A percentile compares a stretch with the other conserved stretches of the same genome.
Conservation (phyloP, 768 basidiomycete species). For the Auriscalpium orientale region DNA sequence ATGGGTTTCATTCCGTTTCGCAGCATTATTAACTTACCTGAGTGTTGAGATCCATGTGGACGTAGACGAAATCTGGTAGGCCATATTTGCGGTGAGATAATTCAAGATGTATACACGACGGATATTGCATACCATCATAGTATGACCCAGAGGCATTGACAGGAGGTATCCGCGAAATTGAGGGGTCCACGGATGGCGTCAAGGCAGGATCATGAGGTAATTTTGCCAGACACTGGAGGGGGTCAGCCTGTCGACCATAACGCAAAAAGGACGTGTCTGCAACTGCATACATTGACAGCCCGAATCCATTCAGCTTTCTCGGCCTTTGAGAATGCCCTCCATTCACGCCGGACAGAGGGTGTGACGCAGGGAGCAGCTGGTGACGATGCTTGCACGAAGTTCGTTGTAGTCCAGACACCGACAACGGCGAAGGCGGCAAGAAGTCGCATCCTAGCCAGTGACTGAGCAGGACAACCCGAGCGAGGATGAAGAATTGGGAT, state of each 20-base stretch:
- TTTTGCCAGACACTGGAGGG: constrained; percentile 10
- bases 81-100: not conserved
- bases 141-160: constrained; percentile 13
- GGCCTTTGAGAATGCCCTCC: constrained; percentile 11
- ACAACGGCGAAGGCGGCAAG: no score
- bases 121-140: constrained; percentile 8
- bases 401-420: no score
- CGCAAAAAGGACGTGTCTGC: not conserved
- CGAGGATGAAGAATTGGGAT: no score
- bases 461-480: no score
- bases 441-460: no score
- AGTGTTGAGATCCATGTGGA: constrained; percentile 23
- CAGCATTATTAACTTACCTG: not conserved
- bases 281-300: constrained; percentile 16
- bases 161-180: constrained; percentile 7
- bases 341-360: constrained; percentile 17
- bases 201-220: constrained; percentile 12
- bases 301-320: constrained; percentile 19
- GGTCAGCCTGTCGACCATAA: not conserved
- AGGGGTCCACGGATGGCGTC: constrained; percentile 1
- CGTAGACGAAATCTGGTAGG: constrained; percentile 15
- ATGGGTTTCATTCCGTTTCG: no score
- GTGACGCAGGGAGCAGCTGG: not conserved
- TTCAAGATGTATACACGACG: not conserved
- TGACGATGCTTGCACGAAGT: not conserved